A percentile compares a stretch with the other conserved stretches of the same genome.
Evolutionary conservation across 148 eudicot genomes (phyloP).

Genomic region (Fagopyrum esculentum): DNA sequence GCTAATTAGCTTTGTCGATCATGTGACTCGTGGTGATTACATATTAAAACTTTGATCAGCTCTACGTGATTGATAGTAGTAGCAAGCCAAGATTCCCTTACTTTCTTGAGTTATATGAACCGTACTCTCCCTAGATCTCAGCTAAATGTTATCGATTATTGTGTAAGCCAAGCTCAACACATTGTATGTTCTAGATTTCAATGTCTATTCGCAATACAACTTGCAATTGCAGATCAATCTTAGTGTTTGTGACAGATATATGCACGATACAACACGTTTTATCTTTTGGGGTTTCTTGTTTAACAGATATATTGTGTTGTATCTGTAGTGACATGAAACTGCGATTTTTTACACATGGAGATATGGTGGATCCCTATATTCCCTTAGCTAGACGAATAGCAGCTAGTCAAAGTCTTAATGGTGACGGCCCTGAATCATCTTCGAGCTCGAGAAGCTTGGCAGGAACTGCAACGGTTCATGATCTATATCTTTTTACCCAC

Average conservation of each 20-base stretch:
- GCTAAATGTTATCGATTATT: too few relatives aligned
- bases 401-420: too few relatives aligned
- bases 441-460: constrained; percentile 29
- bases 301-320: not conserved
- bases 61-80: not conserved
- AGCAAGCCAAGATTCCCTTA: not conserved
- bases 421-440: constrained; percentile 53
- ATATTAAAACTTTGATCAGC: not conserved
- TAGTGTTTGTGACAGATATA: not conserved
- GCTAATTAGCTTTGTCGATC: not conserved
- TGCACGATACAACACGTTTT: too few relatives aligned
- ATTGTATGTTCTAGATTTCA: not conserved
- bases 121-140: not conserved
- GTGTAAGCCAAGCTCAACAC: not conserved
- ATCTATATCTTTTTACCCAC: constrained; percentile 49
- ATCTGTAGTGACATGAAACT: constrained; percentile 87
- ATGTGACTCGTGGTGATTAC: not conserved
- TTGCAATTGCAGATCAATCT: not conserved
- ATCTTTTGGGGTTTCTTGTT: not conserved
- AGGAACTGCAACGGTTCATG: constrained; percentile 74
- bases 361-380: constrained; percentile 50
- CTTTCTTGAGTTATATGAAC: not conserved
- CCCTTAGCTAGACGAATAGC: too few relatives aligned
- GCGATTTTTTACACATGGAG: constrained; percentile 67
- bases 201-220: not conserved